phyloP scores from a whole-genome alignment of 805 yeast species.

The Jamesozyma rosinii region DNA sequence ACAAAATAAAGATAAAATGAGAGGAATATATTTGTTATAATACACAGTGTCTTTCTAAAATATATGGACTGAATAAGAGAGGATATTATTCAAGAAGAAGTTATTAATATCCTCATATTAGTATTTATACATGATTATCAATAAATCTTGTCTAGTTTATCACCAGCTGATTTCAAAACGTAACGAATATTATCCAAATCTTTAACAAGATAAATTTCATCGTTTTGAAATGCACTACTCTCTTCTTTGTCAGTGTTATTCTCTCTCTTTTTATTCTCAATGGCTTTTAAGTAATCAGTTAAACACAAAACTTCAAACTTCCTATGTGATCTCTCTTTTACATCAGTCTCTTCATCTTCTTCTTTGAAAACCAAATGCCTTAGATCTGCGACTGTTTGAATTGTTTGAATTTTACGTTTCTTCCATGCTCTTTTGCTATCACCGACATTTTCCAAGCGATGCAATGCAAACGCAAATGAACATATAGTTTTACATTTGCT shows the following conservation, averaged over 20 bases:
- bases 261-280: not conserved
- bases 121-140: no score
- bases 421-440: conserved; percentile 9
- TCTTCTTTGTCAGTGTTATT: not conserved
- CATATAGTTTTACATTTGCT: conserved; percentile 32
- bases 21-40: no score
- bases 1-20: no score
- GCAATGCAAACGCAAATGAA: conserved; percentile 30
- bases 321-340: conserved; percentile 1
- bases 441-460: not conserved
- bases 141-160: conserved; percentile 2
- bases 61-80: no score
- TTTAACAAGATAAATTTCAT: conserved; percentile 3
- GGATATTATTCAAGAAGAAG: no score
- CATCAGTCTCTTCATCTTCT: conserved; percentile 8
- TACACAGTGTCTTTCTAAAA: no score
- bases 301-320: conserved; percentile 2
- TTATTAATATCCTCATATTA: no score
- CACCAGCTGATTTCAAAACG: not conserved
- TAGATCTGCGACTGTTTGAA: conserved; percentile 8
- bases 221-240: not conserved
- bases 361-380: conserved; percentile 6
- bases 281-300: not conserved
- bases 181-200: conserved; percentile 1
- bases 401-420: conserved; percentile 13